Evolutionary conservation across 768 basidiomycete genomes (phyloP).

Genomic region (Tricholoma matsutake): DNA sequence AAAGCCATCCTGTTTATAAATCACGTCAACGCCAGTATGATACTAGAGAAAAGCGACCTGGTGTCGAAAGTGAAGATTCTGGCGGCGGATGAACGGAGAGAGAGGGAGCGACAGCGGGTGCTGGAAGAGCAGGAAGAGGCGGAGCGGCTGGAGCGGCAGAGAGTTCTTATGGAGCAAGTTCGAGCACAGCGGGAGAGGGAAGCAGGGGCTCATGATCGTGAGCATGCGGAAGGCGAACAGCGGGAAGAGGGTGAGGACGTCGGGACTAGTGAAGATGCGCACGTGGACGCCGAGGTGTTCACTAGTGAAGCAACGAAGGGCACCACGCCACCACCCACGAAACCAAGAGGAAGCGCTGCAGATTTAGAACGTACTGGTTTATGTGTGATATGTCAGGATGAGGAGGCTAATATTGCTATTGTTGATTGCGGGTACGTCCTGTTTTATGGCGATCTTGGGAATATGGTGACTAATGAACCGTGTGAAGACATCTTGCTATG

Average conservation of each 20-base stretch:
- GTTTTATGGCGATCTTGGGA: neutral
- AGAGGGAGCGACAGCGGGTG: slow-evolving; percentile 45
- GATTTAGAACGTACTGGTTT: slow-evolving; percentile 67
- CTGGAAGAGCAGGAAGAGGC: slow-evolving; percentile 46
- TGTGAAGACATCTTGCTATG: slow-evolving; percentile 71
- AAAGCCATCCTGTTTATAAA: slow-evolving; percentile 81
- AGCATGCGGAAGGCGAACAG: slow-evolving; percentile 18
- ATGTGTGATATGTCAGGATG: slow-evolving; percentile 92
- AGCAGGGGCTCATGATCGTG: slow-evolving; percentile 15
- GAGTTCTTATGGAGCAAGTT: slow-evolving; percentile 34
- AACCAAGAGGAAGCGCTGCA: slow-evolving; percentile 35
- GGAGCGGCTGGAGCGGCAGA: slow-evolving; percentile 36
- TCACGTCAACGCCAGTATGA: slow-evolving; percentile 70
- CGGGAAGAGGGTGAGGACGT: slow-evolving; percentile 17
- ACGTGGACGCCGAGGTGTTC: slow-evolving; percentile 14
- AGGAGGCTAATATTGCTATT: slow-evolving; percentile 90
- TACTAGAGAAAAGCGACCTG: slow-evolving; percentile 88
- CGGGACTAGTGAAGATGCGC: slow-evolving; percentile 9
- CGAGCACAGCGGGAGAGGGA: slow-evolving; percentile 29
- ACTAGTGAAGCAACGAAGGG: slow-evolving; percentile 12
- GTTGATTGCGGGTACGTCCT: slow-evolving; percentile 87
- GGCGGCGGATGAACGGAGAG: slow-evolving; percentile 59
- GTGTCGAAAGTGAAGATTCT: slow-evolving; percentile 65
- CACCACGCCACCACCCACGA: slow-evolving; percentile 32
- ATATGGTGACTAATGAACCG: neutral